Base-by-base conservation (phyloP, 352 stramenopile species). In the Plasmopara halstedii region DNA sequence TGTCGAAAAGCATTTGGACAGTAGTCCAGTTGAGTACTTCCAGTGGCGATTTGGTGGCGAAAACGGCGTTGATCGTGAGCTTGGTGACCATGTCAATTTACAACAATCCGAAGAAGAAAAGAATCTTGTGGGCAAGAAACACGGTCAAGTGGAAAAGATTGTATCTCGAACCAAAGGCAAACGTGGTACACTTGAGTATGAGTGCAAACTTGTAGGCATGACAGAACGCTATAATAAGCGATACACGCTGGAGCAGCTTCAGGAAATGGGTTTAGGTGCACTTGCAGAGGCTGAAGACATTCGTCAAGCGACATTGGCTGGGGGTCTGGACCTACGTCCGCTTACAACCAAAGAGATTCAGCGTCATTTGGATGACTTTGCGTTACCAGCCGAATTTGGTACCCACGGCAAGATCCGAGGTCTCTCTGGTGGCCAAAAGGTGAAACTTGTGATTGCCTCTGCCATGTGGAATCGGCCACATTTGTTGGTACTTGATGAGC, bases 1-100 rank as follows among this genome's bases (percentile, higher is more conserved):
- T 81, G 94, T 98, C 50, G 95, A 98, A 67, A 71, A 85, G 46
- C 94, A 98, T 70, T 73, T 98, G 25, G 78, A 83, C 19, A 95
- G 89, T 68, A 97, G 90, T 17, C 90, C 92, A 3, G 96, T 97
- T 56, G 87, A 98, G 69, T 98, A 98, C 77, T 97, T 98, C 61
- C 83, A 95, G 57, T 98, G 95, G 95, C 85, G 95, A 56, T 98
- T 97, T 56, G 88, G 91, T 50, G 87, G 91, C 43, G 89, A 94
- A 61, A 92, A 97, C 63, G 93, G 97, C 50, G 95, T 97, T 52
- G 95, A 98, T 65, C 85, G 74, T 50, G 76, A 98, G 40, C 80
- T 97, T 20, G 84, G 88, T 50, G 57, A 66, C 27, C 64, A 69
- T 42, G 86, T 96, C 37, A 95, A 93, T 50, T 81, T 98, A 58